Conservation (phyloP, 78 protist species). For the Goniomonas avonlea region DNA sequence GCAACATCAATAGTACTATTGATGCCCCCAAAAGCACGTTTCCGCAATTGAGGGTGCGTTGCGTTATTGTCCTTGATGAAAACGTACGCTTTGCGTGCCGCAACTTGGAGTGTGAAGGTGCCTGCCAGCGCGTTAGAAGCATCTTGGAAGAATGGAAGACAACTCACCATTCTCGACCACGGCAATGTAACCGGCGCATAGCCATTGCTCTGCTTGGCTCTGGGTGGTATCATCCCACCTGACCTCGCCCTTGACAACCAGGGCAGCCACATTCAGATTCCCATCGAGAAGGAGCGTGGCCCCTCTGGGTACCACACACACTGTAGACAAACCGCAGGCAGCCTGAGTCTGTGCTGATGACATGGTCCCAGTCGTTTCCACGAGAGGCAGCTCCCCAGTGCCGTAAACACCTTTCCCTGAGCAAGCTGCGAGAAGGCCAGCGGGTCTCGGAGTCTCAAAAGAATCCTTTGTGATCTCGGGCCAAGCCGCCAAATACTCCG, state of each 20-base stretch:
- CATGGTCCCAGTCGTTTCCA: no score
- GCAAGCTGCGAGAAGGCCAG: no score
- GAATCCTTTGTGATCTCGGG: no score
- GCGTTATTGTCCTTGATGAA: not conserved
- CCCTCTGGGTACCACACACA: not conserved
- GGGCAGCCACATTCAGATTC: not conserved
- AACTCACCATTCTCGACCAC: not conserved
- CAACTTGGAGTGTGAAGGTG: no score
- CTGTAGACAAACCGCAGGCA: no score
- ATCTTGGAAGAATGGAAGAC: not conserved
- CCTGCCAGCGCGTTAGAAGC: not conserved
- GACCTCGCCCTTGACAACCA: not conserved
- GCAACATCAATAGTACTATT: not conserved
- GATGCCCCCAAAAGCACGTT: not conserved
- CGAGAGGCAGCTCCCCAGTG: no score
- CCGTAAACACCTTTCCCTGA: no score
- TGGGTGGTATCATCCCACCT: not conserved
- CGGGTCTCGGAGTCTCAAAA: no score
- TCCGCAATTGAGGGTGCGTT: not conserved
- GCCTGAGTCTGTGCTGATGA: no score
- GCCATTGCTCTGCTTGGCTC: not conserved
- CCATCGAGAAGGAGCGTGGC: not conserved
- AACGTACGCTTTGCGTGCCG: no score
- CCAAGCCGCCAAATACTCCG: no score
- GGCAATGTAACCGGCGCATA: not conserved